Evolutionary conservation across 2,329 filamentous ascomycete genomes (phyloP).

Genomic region (Venturia aucupariae): DNA sequence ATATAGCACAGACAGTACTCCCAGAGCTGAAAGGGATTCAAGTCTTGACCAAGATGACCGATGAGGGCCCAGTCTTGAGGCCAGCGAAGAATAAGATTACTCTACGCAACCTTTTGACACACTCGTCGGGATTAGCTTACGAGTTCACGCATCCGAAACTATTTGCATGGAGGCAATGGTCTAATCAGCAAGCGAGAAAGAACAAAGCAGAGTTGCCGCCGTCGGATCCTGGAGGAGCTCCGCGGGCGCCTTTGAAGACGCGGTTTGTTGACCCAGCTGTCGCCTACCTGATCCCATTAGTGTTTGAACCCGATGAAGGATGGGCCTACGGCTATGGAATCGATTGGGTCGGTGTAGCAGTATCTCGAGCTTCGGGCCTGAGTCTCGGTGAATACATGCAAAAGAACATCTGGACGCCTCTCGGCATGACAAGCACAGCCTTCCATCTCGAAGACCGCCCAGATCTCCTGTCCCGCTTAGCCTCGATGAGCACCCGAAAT

Average conservation of each 20-base stretch:
- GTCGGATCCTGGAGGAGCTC: no score
- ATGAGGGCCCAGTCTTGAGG: slow-evolving; percentile 6
- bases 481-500: slow-evolving; percentile 18
- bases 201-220: no score
- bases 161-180: slow-evolving; percentile 31
- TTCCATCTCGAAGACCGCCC: slow-evolving; percentile 19
- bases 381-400: slow-evolving; percentile 15
- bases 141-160: slow-evolving; percentile 34
- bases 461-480: slow-evolving; percentile 18
- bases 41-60: slow-evolving; percentile 10
- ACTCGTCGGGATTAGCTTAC: slow-evolving; percentile 41
- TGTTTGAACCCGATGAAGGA: slow-evolving; percentile 35
- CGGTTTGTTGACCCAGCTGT: slow-evolving; percentile 27
- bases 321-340: slow-evolving; percentile 41
- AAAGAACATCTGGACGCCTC: slow-evolving; percentile 13
- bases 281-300: slow-evolving; percentile 27
- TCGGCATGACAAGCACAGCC: slow-evolving; percentile 19
- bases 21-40: slow-evolving; percentile 11
- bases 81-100: slow-evolving; percentile 13
- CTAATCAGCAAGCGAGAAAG: slow-evolving; percentile 15
- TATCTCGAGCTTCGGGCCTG: slow-evolving; percentile 34
- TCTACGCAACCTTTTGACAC: slow-evolving; percentile 33
- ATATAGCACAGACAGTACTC: slow-evolving; percentile 1
- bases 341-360: slow-evolving; percentile 40
- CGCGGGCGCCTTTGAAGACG: no score